Conservation (phyloP, 2,329 filamentous ascomycete genomes). For the Coleophoma eucalyptorum region DNA sequence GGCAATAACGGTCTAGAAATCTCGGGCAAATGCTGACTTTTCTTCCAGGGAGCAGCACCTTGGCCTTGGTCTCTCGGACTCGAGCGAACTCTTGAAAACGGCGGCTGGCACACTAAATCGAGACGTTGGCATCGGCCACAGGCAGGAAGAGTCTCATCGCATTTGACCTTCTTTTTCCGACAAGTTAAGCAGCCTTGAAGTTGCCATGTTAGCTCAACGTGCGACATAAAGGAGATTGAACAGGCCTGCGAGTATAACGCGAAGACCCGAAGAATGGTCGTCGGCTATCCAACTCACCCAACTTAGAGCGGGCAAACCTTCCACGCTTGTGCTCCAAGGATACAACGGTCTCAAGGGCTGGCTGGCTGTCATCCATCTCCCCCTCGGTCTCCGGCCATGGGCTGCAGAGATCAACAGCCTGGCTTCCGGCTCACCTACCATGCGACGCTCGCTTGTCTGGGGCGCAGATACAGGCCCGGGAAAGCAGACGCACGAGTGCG, state of each 20-base stretch:
- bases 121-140: neutral
- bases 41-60: neutral
- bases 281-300: neutral
- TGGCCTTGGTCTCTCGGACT: neutral
- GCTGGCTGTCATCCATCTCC: neutral
- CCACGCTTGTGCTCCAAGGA: neutral
- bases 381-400: neutral
- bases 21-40: neutral
- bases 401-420: too few relatives aligned
- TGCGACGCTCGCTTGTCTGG: too few relatives aligned
- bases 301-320: neutral
- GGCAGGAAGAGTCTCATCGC: conserved; percentile 1
- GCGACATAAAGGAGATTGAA: too few relatives aligned
- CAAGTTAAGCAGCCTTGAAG: conserved; percentile 7
- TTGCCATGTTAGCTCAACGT: neutral
- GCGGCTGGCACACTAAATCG: conserved; percentile 5
- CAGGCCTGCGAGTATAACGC: too few relatives aligned
- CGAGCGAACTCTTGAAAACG: conserved; percentile 1
- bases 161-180: conserved; percentile 8
- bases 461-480: too few relatives aligned
- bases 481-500: too few relatives aligned
- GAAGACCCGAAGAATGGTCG: neutral
- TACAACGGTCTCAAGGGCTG: neutral
- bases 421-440: too few relatives aligned
- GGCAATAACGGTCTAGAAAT: neutral